Base-by-base conservation (phyloP, 805 yeast genomes). In the Groenewaldozyma tartarivorans region DNA sequence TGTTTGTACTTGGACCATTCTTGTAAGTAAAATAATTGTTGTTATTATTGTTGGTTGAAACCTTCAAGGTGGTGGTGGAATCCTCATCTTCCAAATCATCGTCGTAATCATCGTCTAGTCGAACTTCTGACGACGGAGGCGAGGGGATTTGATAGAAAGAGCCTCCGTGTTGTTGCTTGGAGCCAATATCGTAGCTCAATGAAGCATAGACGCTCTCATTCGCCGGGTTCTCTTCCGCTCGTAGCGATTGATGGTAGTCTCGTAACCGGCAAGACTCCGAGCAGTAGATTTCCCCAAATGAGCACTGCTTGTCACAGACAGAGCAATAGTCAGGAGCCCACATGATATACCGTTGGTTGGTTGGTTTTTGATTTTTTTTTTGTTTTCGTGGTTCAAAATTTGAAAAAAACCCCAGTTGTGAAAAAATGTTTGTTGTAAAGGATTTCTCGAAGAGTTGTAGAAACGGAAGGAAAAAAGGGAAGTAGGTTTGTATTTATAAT, bases 261-360 rank as follows among this genome's bases (percentile, higher is more conserved):
- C 13, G 29, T 7, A 24, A 13, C 29, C 63, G 61, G 53, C 75
- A 70, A 36, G 52, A 52, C 31, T 67, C 69, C 4, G 74, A 68
- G 59, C 75, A 71, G 61, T 70, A 71, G 41, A 67, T 67, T 9
- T 66, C 50, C 20, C 64, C 66, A 9, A 57, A 53, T 7, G 66
- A 50, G 54, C 74, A 71, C 46, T 66, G 64, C 50, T 67, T 69
- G 51, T 74, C 79, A 58, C 81, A 75, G 43, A 71, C 77, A 36
- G 72, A 64, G 62, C 81, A 75, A 58, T 61, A 75, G 54, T 75
- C 79, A 53, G 68, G 71, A 47, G 63, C 47, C 70, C 69, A 65
- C 59, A 57, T 60, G 7, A n/a, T 30, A 18, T 38, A 16, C n/a
- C n/a, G n/a, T n/a, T n/a, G n/a, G n/a, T n/a, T n/a, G n/a, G n/a